Evolutionary conservation across 768 basidiomycete species (phyloP).

Genomic region (Leccinum broughii): DNA sequence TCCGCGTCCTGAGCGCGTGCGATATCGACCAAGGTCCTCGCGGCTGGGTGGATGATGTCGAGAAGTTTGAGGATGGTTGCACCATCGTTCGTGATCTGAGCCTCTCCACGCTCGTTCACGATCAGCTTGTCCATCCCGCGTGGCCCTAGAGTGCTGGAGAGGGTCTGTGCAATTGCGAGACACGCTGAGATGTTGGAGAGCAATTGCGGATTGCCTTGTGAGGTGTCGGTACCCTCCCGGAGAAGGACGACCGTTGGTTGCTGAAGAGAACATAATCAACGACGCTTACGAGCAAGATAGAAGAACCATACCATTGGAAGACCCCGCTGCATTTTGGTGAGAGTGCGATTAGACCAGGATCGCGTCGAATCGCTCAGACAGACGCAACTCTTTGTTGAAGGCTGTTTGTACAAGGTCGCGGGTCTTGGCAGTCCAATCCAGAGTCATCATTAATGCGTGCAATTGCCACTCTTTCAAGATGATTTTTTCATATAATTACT

Average conservation of each 20-base stretch:
- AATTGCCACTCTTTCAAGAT: too few relatives aligned
- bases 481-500: too few relatives aligned
- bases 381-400: constrained; percentile 15
- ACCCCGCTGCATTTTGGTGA: constrained; percentile 75
- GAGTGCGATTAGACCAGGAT: constrained; percentile 12
- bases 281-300: constrained; percentile 1
- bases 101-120: constrained; percentile 89
- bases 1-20: constrained; percentile 98
- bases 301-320: constrained; percentile 66
- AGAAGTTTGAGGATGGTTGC: constrained; percentile 97
- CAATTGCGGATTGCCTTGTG: constrained; percentile 89
- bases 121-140: constrained; percentile 99
- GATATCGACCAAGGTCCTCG: constrained; percentile 96
- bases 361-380: constrained; percentile 1
- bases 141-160: constrained; percentile 94
- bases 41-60: constrained; percentile 97
- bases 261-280: constrained; percentile 42
- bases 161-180: constrained; percentile 87
- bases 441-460: too few relatives aligned
- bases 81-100: constrained; percentile 99
- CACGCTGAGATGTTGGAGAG: constrained; percentile 97
- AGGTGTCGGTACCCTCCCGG: constrained; percentile 93
- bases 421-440: too few relatives aligned
- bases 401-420: constrained; percentile 12
- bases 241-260: constrained; percentile 98